These are phyloP conservation scores for Typha latifolia DNA, from an alignment of 176 grass and related monocot genomes.

Conservation along the genomic window DNA sequence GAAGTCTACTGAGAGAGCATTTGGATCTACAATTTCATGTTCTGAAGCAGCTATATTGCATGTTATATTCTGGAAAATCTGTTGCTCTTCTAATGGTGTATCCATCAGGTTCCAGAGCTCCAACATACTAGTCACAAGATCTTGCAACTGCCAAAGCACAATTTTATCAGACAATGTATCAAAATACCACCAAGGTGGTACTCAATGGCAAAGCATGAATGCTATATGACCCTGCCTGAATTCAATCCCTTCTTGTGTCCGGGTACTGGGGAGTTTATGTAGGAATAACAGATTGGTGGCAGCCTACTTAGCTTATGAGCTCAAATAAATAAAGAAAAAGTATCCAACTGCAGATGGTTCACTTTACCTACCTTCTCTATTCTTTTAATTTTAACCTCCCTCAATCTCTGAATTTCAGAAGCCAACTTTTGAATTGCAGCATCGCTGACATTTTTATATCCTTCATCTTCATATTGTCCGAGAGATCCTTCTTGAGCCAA, in stretches of 20 bases:
- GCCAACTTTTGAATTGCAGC: constrained; percentile 26
- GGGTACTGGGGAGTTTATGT: too few relatives aligned
- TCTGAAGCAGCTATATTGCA: constrained; percentile 93
- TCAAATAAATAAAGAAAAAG: not conserved
- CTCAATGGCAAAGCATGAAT: too few relatives aligned
- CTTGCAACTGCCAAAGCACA: constrained; percentile 49
- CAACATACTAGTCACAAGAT: constrained; percentile 61
- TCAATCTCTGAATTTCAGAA: constrained; percentile 39
- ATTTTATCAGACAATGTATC: not conserved
- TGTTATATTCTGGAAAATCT: constrained; percentile 57
- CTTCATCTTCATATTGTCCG: constrained; percentile 6
- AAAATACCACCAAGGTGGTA: not conserved
- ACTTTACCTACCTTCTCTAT: constrained; percentile 45
- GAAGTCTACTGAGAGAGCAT: constrained; percentile 47
- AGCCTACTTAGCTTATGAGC: not conserved
- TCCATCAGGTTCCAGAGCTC: constrained; percentile 94
- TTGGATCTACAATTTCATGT: constrained; percentile 61
- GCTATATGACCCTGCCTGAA: too few relatives aligned
- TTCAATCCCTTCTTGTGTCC: too few relatives aligned
- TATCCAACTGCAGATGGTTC: not conserved
- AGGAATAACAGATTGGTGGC: not conserved
- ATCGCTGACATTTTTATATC: constrained; percentile 30
- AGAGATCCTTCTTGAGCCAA: not conserved
- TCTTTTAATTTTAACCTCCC: constrained; percentile 45
- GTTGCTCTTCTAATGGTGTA: constrained; percentile 85